These are phyloP conservation scores for Theobroma grandiflorum DNA, from an alignment of 441 rosid species.

Conservation along the genomic window DNA sequence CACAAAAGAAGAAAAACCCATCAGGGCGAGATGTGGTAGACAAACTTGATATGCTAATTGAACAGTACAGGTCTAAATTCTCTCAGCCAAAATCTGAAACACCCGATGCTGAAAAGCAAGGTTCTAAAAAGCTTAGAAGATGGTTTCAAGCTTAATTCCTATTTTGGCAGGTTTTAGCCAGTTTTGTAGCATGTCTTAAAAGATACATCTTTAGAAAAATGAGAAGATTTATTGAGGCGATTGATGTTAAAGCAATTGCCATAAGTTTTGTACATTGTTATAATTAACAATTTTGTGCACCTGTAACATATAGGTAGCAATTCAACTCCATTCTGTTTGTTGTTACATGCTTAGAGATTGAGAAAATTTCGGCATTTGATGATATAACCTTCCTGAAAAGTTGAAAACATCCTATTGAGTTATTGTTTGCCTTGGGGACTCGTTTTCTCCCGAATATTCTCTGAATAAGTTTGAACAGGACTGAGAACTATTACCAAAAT, in stretches of 20 bases:
- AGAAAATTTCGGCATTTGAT: background rate
- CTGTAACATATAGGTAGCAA: background rate
- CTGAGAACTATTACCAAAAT: background rate
- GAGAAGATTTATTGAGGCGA: background rate
- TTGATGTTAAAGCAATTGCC: background rate
- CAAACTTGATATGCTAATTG: slow-evolving; percentile 75
- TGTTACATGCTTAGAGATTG: background rate
- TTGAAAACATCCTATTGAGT: background rate
- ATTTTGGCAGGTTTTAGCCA: slow-evolving; percentile 14
- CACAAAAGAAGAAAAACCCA: slow-evolving; percentile 55
- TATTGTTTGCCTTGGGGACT: background rate
- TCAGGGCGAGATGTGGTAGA: slow-evolving; percentile 60
- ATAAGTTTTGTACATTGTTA: background rate
- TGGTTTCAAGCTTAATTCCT: slow-evolving; percentile 68
- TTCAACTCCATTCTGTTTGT: background rate
- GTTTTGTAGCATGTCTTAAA: background rate
- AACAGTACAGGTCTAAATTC: slow-evolving; percentile 74
- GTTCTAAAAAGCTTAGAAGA: slow-evolving; percentile 58
- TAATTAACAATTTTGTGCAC: slow-evolving; percentile 1
- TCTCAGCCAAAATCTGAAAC: slow-evolving; percentile 58
- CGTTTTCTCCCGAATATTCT: background rate
- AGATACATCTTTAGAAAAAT: background rate
- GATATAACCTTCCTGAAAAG: background rate
- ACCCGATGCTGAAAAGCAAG: slow-evolving; percentile 51
- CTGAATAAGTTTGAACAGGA: background rate